A percentile compares a stretch with the other conserved stretches of the same genome.
Evolutionary conservation across 257 asterid genomes (phyloP).

Genomic region (Jasminum sambac): DNA sequence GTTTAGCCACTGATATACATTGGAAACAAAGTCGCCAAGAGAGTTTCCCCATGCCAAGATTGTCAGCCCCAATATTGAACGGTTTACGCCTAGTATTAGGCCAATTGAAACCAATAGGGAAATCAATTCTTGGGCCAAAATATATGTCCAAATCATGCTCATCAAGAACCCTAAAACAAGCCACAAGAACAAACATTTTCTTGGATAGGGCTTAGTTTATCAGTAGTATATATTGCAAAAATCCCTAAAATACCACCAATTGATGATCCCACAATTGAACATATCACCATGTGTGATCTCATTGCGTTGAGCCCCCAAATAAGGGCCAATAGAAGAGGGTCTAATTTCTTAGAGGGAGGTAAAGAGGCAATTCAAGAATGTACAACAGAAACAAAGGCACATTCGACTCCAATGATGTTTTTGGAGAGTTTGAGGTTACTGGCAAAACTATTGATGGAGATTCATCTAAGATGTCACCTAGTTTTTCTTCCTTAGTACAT

Average conservation of each 20-base stretch:
- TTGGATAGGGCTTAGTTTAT: slow-evolving; percentile 26
- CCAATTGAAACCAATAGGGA: slow-evolving; percentile 31
- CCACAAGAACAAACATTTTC: slow-evolving; percentile 24
- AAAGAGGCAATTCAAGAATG: slow-evolving; percentile 24
- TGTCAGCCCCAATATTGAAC: slow-evolving; percentile 23
- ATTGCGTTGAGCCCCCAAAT: slow-evolving; percentile 22
- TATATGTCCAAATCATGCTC: slow-evolving; percentile 27
- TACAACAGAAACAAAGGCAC: not conserved
- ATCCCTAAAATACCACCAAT: slow-evolving; percentile 1
- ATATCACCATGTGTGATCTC: not conserved
- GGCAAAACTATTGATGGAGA: not conserved
- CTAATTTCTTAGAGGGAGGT: slow-evolving; percentile 15
- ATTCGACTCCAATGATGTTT: not conserved
- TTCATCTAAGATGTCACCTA: not conserved
- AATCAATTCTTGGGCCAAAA: slow-evolving; percentile 32
- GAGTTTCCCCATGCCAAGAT: slow-evolving; percentile 36
- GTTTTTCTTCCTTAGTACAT: not conserved
- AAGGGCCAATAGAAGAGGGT: slow-evolving; percentile 17
- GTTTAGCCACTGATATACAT: slow-evolving; percentile 24
- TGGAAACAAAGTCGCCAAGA: slow-evolving; percentile 32
- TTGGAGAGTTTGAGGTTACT: not conserved
- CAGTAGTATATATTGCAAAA: slow-evolving; percentile 4
- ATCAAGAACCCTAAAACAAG: slow-evolving; percentile 21
- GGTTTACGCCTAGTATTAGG: slow-evolving; percentile 18
- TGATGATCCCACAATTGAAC: not conserved